Evolutionary conservation across 805 yeast species (phyloP).

Genomic region (Ogataea pini): DNA sequence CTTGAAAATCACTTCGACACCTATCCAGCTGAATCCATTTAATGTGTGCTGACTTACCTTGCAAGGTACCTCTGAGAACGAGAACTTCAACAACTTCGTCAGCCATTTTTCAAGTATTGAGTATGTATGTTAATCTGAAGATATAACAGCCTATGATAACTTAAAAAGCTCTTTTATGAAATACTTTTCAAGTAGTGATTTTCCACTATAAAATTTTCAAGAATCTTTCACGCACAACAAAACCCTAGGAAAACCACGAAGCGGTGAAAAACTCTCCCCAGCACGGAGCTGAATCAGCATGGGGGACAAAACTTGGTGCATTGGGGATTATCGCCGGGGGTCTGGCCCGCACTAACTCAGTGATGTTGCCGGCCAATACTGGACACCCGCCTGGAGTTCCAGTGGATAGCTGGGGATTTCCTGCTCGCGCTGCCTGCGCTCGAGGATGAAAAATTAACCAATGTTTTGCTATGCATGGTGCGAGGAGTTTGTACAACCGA

Average conservation of each 20-base stretch:
- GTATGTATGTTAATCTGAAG: conserved; percentile 14
- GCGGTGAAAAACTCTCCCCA: conserved; percentile 9
- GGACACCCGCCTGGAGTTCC: not conserved
- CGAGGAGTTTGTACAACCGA: conserved; percentile 2
- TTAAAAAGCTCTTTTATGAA: conserved; percentile 4
- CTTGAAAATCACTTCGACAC: conserved; percentile 2
- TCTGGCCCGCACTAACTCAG: not conserved
- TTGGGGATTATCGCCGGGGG: not conserved
- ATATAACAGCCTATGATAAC: conserved; percentile 6
- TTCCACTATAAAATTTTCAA: conserved; percentile 18
- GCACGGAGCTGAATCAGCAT: not conserved
- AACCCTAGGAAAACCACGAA: conserved; percentile 7
- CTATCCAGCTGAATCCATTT: not conserved
- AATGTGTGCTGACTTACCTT: conserved; percentile 51
- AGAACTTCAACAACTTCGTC: conserved; percentile 80
- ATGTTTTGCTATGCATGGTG: not conserved
- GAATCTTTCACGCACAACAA: conserved; percentile 14
- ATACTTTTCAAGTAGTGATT: conserved; percentile 4
- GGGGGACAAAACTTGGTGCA: not conserved
- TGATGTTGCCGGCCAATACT: not conserved
- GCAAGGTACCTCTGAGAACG: conserved; percentile 99
- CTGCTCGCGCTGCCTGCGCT: not conserved
- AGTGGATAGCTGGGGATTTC: not conserved
- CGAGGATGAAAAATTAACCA: conserved; percentile 1
- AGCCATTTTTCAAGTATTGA: conserved; percentile 51